Base-by-base conservation (phyloP, 2,329 filamentous ascomycete genomes). In the Neophaeococcomyces mojaviensis region DNA sequence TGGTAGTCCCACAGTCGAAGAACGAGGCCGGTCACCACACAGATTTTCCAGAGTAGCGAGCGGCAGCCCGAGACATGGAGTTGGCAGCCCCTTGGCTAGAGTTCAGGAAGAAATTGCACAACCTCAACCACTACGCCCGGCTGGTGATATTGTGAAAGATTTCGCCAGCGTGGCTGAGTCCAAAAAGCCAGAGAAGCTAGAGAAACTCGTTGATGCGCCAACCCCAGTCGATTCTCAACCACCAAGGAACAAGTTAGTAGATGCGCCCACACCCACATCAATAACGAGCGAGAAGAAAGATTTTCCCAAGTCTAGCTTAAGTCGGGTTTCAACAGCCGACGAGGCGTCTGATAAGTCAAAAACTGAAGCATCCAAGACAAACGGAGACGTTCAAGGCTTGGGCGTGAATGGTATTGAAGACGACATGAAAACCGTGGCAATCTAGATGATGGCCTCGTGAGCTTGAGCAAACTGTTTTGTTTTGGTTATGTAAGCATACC, bases 341-440 rank as follows among this genome's bases (percentile, higher is more conserved):
- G 50, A 57, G 34, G 47, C 38, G 47, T 62, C 65, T 48, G 7
- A 9, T 12, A 19, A 36, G 16, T 5, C 33, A 8, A 62, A 65
- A 44, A 61, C 63, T 37, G 57, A 52, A 5, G 60, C 45, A 54
- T 48, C 41, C 56, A 62, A 42, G 57, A 58, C 16, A 58, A 59
- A 57, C 55, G 34, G 57, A 48, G 39, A 55, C 52, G 26, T 59
- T 51, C 48, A 56, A 63, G 54, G 67, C 64, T 40, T 61, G 57
- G 30, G 67, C 62, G 54, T 66, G 61, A 49, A 61, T 68, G 46
- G 67, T 6, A 51, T 58, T 39, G 55, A 58, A 45, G 53, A 65
- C 39, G 68, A 69, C 54, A 71, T 71, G 68, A 71, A 70, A 58
- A 71, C 65, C 49, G 66, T 71, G 53, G 61, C 65, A 31, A 70